Percentiles rank a stretch among this genome's conserved stretches.
Evolutionary conservation across 139 green algal genomes (phyloP).

Genomic region (Bryopsis sp.): DNA sequence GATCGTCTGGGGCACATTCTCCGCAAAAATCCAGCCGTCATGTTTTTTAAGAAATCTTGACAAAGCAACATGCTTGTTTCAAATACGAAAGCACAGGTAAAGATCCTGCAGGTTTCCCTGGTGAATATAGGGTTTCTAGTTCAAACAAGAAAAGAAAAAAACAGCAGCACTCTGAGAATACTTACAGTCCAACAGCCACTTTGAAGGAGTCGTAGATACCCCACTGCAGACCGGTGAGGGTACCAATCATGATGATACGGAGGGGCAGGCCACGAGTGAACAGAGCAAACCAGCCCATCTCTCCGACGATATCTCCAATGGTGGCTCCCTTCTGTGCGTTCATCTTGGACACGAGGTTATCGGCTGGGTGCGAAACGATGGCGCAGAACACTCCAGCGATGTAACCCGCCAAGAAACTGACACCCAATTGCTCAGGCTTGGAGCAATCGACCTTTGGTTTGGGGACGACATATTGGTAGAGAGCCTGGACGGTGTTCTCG

Average conservation of each 20-base stretch:
- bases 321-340: conserved; percentile 71
- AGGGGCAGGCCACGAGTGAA: conserved; percentile 74
- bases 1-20: no score
- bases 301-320: conserved; percentile 45
- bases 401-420: conserved; percentile 82
- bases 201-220: conserved; percentile 80
- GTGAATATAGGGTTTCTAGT: no score
- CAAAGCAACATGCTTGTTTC: no score
- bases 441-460: conserved; percentile 83
- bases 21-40: no score
- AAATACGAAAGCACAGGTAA: no score
- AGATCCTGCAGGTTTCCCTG: no score
- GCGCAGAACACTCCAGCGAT: conserved; percentile 85
- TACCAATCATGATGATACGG: conserved; percentile 88
- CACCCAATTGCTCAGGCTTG: conserved; percentile 84
- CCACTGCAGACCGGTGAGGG: conserved; percentile 80
- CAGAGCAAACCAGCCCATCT: conserved; percentile 75
- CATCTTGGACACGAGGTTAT: conserved; percentile 93
- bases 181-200: conserved; percentile 19
- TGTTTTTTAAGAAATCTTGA: no score
- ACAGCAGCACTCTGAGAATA: no score
- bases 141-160: no score
- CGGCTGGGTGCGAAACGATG: conserved; percentile 77
- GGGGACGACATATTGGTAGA: conserved; percentile 89
- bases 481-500: conserved; percentile 74